Conservation (phyloP, 1,139 yeast genomes). For the Suhomyces atakaporum region DNA sequence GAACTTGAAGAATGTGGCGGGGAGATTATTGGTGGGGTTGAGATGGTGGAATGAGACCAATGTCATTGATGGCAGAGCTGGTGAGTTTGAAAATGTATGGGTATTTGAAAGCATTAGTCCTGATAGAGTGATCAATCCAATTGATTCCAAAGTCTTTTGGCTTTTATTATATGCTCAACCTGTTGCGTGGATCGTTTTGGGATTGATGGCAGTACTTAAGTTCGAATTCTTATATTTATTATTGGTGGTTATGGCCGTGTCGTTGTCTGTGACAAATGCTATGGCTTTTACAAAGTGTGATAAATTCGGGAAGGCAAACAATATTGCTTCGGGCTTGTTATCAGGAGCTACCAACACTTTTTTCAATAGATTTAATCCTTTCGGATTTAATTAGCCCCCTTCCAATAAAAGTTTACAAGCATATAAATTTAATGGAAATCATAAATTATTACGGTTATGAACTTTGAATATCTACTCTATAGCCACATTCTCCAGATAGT, state of each 20-base stretch:
- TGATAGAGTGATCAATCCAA: slow-evolving; percentile 79
- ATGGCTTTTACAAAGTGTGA: slow-evolving; percentile 91
- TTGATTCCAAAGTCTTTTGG: slow-evolving; percentile 92
- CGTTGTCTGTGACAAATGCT: slow-evolving; percentile 76
- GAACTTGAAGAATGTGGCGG: slow-evolving; percentile 89
- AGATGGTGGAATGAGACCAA: slow-evolving; percentile 91
- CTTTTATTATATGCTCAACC: slow-evolving; percentile 73
- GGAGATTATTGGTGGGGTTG: slow-evolving; percentile 84
- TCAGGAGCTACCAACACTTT: slow-evolving; percentile 51
- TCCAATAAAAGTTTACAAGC: no score
- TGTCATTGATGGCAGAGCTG: slow-evolving; percentile 39
- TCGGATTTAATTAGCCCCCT: slow-evolving; percentile 1
- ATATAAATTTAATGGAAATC: no score
- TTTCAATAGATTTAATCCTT: slow-evolving; percentile 54
- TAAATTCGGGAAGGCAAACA: slow-evolving; percentile 81
- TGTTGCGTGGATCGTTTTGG: slow-evolving; percentile 70
- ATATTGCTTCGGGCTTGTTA: slow-evolving; percentile 50
- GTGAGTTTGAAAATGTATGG: slow-evolving; percentile 72
- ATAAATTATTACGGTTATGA: no score
- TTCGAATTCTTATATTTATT: slow-evolving; percentile 74
- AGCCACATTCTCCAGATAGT: no score
- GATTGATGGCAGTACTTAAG: slow-evolving; percentile 73
- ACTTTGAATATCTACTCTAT: no score
- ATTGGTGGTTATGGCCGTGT: slow-evolving; percentile 63
- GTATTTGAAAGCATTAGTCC: slow-evolving; percentile 89